phyloP scores from a whole-genome alignment of 1,284 basidiomycete genomes.

The Leucoagaricus sp. region DNA sequence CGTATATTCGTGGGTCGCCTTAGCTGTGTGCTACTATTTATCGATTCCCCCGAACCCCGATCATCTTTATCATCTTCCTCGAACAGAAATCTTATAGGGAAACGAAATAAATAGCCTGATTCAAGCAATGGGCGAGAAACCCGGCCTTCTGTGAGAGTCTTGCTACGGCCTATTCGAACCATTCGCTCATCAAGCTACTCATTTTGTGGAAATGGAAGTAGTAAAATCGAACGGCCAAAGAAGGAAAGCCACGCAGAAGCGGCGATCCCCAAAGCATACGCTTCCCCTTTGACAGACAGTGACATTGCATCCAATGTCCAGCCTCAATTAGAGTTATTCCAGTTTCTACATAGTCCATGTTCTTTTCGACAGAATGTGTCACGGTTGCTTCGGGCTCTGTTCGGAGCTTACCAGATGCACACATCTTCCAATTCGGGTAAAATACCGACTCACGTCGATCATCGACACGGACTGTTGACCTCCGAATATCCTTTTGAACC shows the following conservation, averaged over 20 bases:
- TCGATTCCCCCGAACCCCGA: background rate
- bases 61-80: background rate
- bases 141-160: background rate
- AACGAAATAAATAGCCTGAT: background rate
- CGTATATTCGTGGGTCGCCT: no score
- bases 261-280: background rate
- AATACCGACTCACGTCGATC: slow-evolving; percentile 9
- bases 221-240: background rate
- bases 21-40: background rate
- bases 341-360: background rate
- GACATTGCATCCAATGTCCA: background rate
- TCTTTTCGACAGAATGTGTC: slow-evolving; percentile 15
- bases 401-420: slow-evolving; percentile 8
- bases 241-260: background rate
- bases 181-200: no score
- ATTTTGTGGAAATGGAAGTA: no score
- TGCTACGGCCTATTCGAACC: no score
- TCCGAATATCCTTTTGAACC: no score
- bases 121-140: background rate
- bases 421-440: slow-evolving; percentile 9
- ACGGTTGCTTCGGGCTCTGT: background rate
- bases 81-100: background rate
- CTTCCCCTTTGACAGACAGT: background rate
- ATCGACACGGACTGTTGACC: background rate
- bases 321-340: background rate